Conservation (phyloP, 176 grass and related monocot genomes). For the Triticum dicoccoides region DNA sequence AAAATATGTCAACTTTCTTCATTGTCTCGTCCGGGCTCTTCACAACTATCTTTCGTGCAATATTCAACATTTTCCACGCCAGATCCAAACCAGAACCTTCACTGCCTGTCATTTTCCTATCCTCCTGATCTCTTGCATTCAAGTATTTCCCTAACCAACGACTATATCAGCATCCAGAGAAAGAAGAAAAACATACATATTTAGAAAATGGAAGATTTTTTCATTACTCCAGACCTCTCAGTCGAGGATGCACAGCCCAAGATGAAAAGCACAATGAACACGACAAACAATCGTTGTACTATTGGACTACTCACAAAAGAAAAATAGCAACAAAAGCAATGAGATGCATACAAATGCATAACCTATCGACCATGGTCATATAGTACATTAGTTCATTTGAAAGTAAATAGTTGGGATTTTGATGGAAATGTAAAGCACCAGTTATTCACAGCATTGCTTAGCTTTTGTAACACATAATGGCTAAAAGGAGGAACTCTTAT, state of each 20-base stretch:
- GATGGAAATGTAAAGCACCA: background rate
- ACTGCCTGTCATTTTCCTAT: slow-evolving; percentile 46
- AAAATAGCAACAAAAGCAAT: background rate
- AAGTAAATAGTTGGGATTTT: no score
- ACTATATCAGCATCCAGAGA: slow-evolving; percentile 17
- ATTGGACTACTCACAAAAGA: background rate
- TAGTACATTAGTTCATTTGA: background rate
- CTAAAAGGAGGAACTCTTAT: background rate
- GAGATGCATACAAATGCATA: background rate
- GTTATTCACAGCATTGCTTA: background rate
- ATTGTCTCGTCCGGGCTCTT: slow-evolving; percentile 46
- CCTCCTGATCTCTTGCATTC: slow-evolving; percentile 40
- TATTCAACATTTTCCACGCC: slow-evolving; percentile 90
- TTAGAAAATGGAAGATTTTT: background rate
- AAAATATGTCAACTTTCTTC: slow-evolving; percentile 73
- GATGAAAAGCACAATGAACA: background rate
- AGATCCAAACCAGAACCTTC: slow-evolving; percentile 88
- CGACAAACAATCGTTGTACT: no score
- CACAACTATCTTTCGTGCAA: slow-evolving; percentile 85
- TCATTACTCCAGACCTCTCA: background rate
- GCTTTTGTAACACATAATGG: background rate
- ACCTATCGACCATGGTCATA: background rate
- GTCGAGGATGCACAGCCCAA: background rate
- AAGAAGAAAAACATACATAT: background rate
- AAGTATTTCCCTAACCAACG: slow-evolving; percentile 40